Base-by-base conservation (phyloP, 179 eudicot species). In the Spergularia azorica region DNA sequence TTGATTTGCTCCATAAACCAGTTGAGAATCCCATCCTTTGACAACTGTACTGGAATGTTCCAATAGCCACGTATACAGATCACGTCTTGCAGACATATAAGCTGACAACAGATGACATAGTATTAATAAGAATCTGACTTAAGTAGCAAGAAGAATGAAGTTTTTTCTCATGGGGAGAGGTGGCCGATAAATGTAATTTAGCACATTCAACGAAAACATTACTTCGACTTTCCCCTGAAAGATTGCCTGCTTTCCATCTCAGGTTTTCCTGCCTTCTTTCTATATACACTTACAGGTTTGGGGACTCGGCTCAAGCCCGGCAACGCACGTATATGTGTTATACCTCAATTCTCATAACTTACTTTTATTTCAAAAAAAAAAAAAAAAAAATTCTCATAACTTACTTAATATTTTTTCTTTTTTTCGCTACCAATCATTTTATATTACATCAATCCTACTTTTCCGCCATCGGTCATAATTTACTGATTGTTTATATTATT, bases 41-140 rank as follows among this genome's bases (percentile, higher is more conserved):
- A 83, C 79, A 87, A 43, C 68, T 80, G 84, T 79, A 74, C 88
- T 6, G 97, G 94, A 63, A 78, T 78, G 60, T 83, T 90, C 99
- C 98, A 95, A 72, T 93, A 95, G 72, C 99, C 99, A 82, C 99
- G 98, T 50, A 89, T 89, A 76, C 97, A 93, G 10, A 90, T 64
- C 63, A 88, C 86, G 84, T 86, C 92, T 82, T 84, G 83, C 74
- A 91, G 68, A 63, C 63, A 84, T 83, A 95, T 83, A 63, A 95
- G 94, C 99, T 93, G 88, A 63, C 81, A 82, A 65, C 43, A 61
- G 77, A 76, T 4, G 50, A 55, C 21, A 46, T 36, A 39, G 12
- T 38, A 48, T 60, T 26, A 15, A 66, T 50, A 52, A 76, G 32
- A 26, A 26, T 26, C 2, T 26, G 32, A 26, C 32, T 26, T 26